phyloP scores from a whole-genome alignment of 2,329 filamentous ascomycete species.

The Sclerotinia minor region DNA sequence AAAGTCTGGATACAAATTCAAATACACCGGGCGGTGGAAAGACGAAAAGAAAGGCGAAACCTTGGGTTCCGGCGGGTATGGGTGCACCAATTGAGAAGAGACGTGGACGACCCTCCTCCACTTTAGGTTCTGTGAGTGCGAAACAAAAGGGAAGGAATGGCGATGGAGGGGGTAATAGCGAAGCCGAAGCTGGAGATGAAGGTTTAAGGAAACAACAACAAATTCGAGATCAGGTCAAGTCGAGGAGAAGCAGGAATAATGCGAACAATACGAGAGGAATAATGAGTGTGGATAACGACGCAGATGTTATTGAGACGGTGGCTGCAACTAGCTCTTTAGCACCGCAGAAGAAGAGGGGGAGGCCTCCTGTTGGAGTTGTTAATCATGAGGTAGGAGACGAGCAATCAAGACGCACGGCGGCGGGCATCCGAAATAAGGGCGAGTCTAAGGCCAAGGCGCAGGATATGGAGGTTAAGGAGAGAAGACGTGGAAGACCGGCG shows the following conservation, averaged over 20 bases:
- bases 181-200: neutral
- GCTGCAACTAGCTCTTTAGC: slow-evolving; percentile 15
- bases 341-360: slow-evolving; percentile 14
- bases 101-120: neutral
- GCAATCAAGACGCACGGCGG: neutral
- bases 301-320: slow-evolving; percentile 1
- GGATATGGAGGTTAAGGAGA: neutral
- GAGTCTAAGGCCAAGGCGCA: neutral
- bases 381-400: neutral
- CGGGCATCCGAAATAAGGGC: neutral
- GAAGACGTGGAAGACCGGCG: neutral
- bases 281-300: neutral
- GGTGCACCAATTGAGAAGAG: neutral
- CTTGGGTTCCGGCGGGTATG: slow-evolving; percentile 7
- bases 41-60: neutral
- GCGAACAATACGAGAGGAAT: neutral
- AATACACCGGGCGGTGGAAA: slow-evolving; percentile 5
- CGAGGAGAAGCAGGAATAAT: neutral
- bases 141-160: neutral
- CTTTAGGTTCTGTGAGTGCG: neutral
- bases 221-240: neutral
- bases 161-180: no score
- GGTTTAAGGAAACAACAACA: neutral
- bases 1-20: slow-evolving; percentile 23
- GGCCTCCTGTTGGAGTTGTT: neutral